Evolutionary conservation across 2,329 filamentous ascomycete species (phyloP).

Genomic region (Verticillium alfalfae): DNA sequence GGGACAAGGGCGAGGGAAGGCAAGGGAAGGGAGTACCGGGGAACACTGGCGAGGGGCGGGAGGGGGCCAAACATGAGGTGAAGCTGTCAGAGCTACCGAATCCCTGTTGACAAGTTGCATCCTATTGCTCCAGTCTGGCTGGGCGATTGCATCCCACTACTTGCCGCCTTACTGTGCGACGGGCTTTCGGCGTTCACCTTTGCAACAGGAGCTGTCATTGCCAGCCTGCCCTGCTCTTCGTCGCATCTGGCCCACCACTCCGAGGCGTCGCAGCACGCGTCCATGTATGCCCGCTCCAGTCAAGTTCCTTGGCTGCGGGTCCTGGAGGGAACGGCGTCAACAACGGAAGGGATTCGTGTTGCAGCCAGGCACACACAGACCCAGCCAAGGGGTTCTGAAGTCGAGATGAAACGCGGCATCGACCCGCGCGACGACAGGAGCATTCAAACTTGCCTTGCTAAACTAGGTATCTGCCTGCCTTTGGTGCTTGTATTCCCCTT

Average conservation of each 20-base stretch:
- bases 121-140: neutral
- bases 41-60: neutral
- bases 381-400: slow-evolving; percentile 6
- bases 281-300: neutral
- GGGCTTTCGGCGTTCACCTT: neutral
- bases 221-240: neutral
- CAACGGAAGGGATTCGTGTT: neutral
- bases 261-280: neutral
- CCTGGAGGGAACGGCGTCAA: neutral
- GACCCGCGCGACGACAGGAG: slow-evolving; percentile 14
- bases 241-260: neutral
- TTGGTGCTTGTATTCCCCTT: too few relatives aligned
- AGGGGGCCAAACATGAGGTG: neutral
- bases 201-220: neutral
- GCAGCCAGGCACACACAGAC: neutral
- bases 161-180: neutral
- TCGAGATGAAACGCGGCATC: slow-evolving; percentile 29
- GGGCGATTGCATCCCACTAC: neutral
- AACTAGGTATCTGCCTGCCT: too few relatives aligned
- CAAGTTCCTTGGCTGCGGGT: neutral
- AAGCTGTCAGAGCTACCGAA: slow-evolving; percentile 3
- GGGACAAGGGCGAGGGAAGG: neutral
- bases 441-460: neutral
- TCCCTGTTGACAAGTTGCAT: neutral
- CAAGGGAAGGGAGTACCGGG: neutral